Base-by-base conservation (phyloP, 805 yeast species). In the Barnettozyma salicaria region DNA sequence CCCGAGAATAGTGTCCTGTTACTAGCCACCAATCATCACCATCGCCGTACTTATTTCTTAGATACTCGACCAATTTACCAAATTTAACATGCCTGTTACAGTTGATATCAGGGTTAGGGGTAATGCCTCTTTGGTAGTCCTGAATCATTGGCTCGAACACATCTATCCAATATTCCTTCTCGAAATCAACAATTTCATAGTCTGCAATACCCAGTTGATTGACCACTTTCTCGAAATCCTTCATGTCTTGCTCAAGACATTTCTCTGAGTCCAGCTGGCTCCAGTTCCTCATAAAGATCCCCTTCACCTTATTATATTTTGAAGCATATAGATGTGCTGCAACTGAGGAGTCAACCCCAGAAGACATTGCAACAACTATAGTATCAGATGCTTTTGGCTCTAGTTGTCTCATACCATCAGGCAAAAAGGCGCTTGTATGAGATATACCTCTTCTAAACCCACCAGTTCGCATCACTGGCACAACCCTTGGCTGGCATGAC, bases 301-400 rank as follows among this genome's bases (percentile, higher is more conserved):
- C 98, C 30, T 69, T 60, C 2, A 84, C 92, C 31, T 82, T 75
- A 47, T 70, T 74, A 23, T 63, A 54, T n/a, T 65, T 59, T 6
- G 21, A 19, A 6, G 85, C 65, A 47, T 68, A 78, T 42, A 84
- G 39, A 0, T 83, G 77, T 0, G 97, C 97, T 3, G 83, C 74
- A 1, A 89, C 87, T 1, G 96, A 81, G 0, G 97, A 89, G 59
- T 92, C 98, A 1, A 92, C 97, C 0, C 98, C 98, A 0, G 95
- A 84, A 1, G 96, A 86, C 96, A 92, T 85, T 7, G 97, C 96
- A 5, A 92, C 76, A 16, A 83, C 63, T 17, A 90, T 72, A 37
- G 70, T 74, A 49, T 85, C 95, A 22, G 67, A 56, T 8, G 45
- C 45, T 0, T 48, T 43, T 0, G 90, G 90, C 14, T 48, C 43